Evolutionary conservation across 371 early-diverging fungal species (phyloP).

Genomic region (Mortierella sp.): DNA sequence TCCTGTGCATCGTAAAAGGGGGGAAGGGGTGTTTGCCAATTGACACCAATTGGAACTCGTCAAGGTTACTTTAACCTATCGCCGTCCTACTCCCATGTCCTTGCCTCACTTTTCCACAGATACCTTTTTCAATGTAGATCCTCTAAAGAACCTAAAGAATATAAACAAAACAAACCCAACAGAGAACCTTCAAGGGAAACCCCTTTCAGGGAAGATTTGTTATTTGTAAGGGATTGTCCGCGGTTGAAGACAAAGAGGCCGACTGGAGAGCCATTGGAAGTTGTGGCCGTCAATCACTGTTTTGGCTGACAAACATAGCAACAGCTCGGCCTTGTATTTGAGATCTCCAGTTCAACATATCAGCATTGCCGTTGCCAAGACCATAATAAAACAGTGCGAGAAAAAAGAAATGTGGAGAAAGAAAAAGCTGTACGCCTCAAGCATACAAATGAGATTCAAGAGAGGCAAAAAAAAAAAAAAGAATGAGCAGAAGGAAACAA

Average conservation of each 20-base stretch:
- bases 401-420: slow-evolving; percentile 4
- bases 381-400: neutral
- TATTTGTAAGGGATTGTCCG: neutral
- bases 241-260: neutral
- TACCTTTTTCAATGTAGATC: neutral
- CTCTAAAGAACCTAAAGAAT: neutral
- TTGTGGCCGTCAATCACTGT: neutral
- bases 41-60: neutral
- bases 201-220: neutral
- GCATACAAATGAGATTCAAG: neutral
- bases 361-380: neutral
- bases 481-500: neutral
- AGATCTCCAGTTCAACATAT: neutral
- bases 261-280: neutral
- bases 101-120: neutral
- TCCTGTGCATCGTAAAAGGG: neutral
- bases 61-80: neutral
- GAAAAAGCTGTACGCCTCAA: neutral
- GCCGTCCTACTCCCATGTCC: neutral
- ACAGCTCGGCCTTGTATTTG: neutral
- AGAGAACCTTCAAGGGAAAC: neutral
- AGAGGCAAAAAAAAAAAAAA: neutral
- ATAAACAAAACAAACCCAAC: neutral
- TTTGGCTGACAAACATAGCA: neutral
- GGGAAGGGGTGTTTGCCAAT: neutral